Percentiles rank a stretch among this genome's conserved stretches.
Conservation (phyloP, 176 grass and related monocot species). For the Phoenix roebelenii region DNA sequence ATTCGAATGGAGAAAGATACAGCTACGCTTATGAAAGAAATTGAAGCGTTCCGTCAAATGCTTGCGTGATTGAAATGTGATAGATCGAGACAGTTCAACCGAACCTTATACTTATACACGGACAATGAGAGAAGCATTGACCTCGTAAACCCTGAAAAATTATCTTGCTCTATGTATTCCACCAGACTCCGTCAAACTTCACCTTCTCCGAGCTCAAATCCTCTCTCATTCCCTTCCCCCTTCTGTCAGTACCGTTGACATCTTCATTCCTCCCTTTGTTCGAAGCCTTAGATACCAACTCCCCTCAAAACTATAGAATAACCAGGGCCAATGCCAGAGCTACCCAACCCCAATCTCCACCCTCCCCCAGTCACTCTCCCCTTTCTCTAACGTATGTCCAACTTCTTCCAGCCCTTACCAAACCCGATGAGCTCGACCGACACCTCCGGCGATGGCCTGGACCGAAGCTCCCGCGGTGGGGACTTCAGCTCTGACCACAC, state of each 20-base stretch:
- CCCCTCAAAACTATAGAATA: background rate
- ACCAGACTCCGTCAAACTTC: background rate
- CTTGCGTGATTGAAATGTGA: no score
- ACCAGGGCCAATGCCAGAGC: background rate
- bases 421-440: background rate
- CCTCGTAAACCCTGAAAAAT: conserved; percentile 13
- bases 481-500: conserved; percentile 34
- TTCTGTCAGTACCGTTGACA: no score
- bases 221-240: background rate
- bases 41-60: no score
- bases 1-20: no score
- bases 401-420: background rate
- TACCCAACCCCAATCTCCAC: background rate
- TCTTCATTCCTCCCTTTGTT: background rate
- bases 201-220: conserved; percentile 3
- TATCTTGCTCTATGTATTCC: conserved; percentile 2
- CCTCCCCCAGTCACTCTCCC: background rate
- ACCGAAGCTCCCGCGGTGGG: conserved; percentile 18
- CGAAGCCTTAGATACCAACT: background rate
- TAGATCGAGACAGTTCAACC: no score
- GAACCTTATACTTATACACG: no score
- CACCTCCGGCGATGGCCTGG: background rate
- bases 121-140: conserved; percentile 9
- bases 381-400: no score
- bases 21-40: no score